phyloP scores from a whole-genome alignment of 2,329 filamentous ascomycete genomes.

The Sclerotinia glacialis region DNA sequence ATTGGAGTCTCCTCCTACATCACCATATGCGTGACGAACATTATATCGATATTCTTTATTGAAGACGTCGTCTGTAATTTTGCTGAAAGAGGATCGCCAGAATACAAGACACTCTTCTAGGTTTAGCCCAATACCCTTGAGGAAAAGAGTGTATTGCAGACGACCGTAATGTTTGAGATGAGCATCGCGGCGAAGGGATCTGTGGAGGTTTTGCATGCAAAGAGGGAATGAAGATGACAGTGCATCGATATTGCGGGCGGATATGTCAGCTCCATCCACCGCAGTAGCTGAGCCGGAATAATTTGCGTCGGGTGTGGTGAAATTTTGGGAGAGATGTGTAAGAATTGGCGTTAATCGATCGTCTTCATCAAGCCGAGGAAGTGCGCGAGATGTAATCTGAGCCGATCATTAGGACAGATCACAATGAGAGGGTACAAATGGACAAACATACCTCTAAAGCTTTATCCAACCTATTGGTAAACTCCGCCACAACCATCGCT shows the following conservation, averaged over 20 bases:
- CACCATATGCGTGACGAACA: slow-evolving; percentile 89
- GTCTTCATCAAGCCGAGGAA: slow-evolving; percentile 93
- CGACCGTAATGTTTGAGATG: slow-evolving; percentile 93
- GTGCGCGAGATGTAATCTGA: slow-evolving; percentile 80
- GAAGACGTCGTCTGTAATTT: slow-evolving; percentile 89
- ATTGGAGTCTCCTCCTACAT: slow-evolving; percentile 90
- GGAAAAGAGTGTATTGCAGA: slow-evolving; percentile 91
- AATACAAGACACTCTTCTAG: slow-evolving; percentile 91
- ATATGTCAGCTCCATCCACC: slow-evolving; percentile 69
- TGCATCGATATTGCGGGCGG: slow-evolving; percentile 73
- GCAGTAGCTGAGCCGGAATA: slow-evolving; percentile 67
- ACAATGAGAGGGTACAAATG: not conserved
- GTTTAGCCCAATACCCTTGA: slow-evolving; percentile 90
- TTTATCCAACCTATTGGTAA: slow-evolving; percentile 72
- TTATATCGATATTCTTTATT: slow-evolving; percentile 99
- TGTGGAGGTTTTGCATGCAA: slow-evolving; percentile 92
- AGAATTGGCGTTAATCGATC: slow-evolving; percentile 78
- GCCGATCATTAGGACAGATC: slow-evolving; percentile 9
- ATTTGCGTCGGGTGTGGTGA: slow-evolving; percentile 82
- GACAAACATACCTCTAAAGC: slow-evolving; percentile 74
- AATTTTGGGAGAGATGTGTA: slow-evolving; percentile 88
- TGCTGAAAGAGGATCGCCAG: slow-evolving; percentile 83
- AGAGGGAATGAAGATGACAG: slow-evolving; percentile 82
- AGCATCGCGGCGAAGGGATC: slow-evolving; percentile 77
- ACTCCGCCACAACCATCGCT: slow-evolving; percentile 87